Percentiles rank a stretch among this genome's conserved stretches.
phyloP scores from a whole-genome alignment of 1,284 basidiomycete genomes.

The Somion occarium region DNA sequence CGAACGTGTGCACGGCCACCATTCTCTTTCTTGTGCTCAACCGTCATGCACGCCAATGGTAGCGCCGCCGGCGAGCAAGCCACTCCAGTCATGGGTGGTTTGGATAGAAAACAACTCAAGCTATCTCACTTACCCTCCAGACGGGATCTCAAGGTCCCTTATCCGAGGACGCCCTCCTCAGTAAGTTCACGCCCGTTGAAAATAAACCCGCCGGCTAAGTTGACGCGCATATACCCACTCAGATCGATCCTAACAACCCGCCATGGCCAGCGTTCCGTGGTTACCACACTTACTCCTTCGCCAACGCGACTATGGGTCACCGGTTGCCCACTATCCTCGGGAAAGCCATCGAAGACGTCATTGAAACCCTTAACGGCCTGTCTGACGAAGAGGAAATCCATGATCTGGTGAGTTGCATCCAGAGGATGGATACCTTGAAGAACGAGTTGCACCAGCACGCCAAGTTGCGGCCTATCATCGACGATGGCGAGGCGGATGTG shows the following conservation, averaged over 20 bases:
- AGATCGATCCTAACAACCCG: conserved; percentile 91
- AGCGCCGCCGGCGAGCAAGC: background rate
- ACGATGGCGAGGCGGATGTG: conserved; percentile 92
- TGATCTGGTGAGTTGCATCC: conserved; percentile 85
- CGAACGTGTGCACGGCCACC: too few relatives aligned
- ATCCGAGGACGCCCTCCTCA: conserved; percentile 69
- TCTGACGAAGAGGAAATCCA: conserved; percentile 81
- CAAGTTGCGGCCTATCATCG: conserved; percentile 81
- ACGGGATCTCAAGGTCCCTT: conserved; percentile 61
- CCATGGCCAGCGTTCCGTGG: conserved; percentile 96
- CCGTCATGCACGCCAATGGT: background rate
- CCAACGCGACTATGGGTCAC: conserved; percentile 91
- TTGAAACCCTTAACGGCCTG: conserved; percentile 86
- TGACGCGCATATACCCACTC: conserved; percentile 1
- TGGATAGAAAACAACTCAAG: conserved; percentile 33
- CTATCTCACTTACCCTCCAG: conserved; percentile 70
- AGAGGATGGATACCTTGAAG: conserved; percentile 84
- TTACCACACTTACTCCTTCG: conserved; percentile 89
- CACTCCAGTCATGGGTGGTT: background rate
- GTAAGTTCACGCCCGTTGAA: conserved; percentile 31
- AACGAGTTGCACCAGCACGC: conserved; percentile 74
- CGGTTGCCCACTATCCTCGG: conserved; percentile 93
- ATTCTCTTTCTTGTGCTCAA: background rate
- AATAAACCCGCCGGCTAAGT: background rate
- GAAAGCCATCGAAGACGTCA: conserved; percentile 93